These are phyloP conservation scores for Herpotrichia juniperi DNA, from an alignment of 2,329 filamentous ascomycete genomes.

Conservation along the genomic window DNA sequence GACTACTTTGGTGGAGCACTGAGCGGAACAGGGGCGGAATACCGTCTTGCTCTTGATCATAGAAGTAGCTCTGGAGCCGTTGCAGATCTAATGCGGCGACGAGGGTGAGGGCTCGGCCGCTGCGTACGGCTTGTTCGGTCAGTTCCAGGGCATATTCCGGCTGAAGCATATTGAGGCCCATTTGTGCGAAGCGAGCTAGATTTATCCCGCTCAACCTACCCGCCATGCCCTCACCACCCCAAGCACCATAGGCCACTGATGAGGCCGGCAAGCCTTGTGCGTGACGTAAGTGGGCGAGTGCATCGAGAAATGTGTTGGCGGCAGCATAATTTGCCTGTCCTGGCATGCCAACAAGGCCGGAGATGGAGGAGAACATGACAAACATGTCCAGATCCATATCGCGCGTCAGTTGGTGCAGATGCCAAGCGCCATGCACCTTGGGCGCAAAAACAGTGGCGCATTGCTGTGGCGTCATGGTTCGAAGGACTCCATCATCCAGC, in stretches of 20 bases:
- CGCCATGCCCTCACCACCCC: slow-evolving; percentile 9
- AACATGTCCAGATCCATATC: slow-evolving; percentile 29
- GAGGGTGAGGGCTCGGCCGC: slow-evolving; percentile 4
- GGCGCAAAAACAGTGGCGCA: slow-evolving; percentile 24
- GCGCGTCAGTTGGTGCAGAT: slow-evolving; percentile 21
- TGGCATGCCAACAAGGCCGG: slow-evolving; percentile 26
- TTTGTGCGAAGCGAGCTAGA: background rate
- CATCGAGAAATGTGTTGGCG: slow-evolving; percentile 47
- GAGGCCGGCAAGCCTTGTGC: slow-evolving; percentile 34
- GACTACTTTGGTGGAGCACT: background rate
- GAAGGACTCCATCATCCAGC: slow-evolving; percentile 30
- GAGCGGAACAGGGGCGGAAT: slow-evolving; percentile 4
- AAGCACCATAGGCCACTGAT: slow-evolving; percentile 9
- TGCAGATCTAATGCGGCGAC: slow-evolving; percentile 1
- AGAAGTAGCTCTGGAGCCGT: slow-evolving; percentile 5
- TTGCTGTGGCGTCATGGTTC: slow-evolving; percentile 30
- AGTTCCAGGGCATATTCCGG: background rate
- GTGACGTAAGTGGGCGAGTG: slow-evolving; percentile 24
- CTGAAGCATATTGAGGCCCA: slow-evolving; percentile 3
- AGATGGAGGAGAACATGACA: slow-evolving; percentile 32
- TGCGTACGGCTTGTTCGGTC: slow-evolving; percentile 5
- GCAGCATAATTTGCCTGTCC: slow-evolving; percentile 56
- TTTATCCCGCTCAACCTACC: background rate
- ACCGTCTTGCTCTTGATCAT: background rate
- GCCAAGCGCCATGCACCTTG: slow-evolving; percentile 30